Evolutionary conservation across 768 basidiomycete genomes (phyloP), one percentile per base, ranked within the genome.

Genomic region (Podaxis mareebaensis): DNA sequence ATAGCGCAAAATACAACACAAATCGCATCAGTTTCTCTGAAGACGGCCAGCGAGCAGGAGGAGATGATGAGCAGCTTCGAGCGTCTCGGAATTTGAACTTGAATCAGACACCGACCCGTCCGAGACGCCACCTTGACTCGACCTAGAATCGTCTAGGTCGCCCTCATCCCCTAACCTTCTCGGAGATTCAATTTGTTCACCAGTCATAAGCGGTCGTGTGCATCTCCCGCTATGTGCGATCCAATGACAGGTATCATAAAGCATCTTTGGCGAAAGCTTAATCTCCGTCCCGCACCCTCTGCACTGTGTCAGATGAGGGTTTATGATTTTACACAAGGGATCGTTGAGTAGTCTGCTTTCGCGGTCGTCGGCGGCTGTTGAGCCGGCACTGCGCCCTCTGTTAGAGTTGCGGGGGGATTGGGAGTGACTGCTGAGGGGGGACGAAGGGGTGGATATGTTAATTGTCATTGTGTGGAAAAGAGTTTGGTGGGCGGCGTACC

Each of bases 241-340:
- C 89, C 89, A 91, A 72, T 91, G 89, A 68, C 82, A 83, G 33
- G 81, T 79, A 67, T 91, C 89, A 67, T 81, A 91, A 22, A 78
- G 78, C 72, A 86, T 88, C 74, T 90, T 90, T 36, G 78, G 72
- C 15, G 88, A 90, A 28, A 91, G 82, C 71, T 88, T 88, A 73
- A 91, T 89, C 13, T 76, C 74, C 30, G 68, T 74, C 40, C 79
- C 77, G 72, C 89, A 91, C 58, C 79, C 79, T 65, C 75, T 77
- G 75, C 88, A 90, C 60, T 78, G 76, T 56, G 87, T 84, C 58
- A 77, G 78, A 28, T 79, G 76, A 4, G 84, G 83, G 20, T 77
- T 77, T 53, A 84, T 74, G 15, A 88, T 79, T 24, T 78, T 76
- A 30, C 78, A 85, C 72, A 85, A 79, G 22, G 82, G 78, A 69